Base-by-base conservation (phyloP, 371 early-diverging fungal species). In the Fennellomyces sp. region DNA sequence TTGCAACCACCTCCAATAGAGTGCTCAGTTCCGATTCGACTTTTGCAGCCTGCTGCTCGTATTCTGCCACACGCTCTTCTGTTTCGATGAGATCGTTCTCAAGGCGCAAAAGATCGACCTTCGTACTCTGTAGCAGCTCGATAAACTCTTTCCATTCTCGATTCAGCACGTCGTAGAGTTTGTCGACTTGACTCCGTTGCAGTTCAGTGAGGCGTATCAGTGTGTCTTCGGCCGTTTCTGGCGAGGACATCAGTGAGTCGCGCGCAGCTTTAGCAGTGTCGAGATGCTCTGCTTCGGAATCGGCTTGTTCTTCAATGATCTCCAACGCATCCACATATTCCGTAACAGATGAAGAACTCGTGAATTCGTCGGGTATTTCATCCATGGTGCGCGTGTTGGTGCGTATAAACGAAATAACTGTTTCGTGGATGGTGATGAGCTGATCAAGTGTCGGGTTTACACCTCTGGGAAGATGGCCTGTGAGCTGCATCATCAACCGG, bases 391-490 rank as follows among this genome's bases (percentile, higher is more conserved):
- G 60, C 1, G 72, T 71, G 51, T 75, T 65, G 7, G 69, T 72
- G 31, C 73, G 73, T 13, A 80, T 73, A 45, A 72, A 80, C 0
- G 74, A 68, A 8, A 73, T 38, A 2, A 77, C 61, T 4, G 73
- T 72, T 13, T 80, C 81, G 17, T 77, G 76, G 27, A 75, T 68
- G 2, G 72, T 68, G 21, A 80, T 50, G 1, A 80, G 56, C 30
- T 77, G 68, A 42, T 80, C 81, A 1, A 80, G 58, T 0, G 69
- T 47, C 0, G 78, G 72, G 52, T 80, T 72, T 0, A 80, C 78
- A 2, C 81, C 81, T 11, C 74, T 62, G 4, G 81, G 81, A 11
- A 80, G 48, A 51, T 77, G 76, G 3, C 81, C 81, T 7, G 81
- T 77, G 12, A 80, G 49, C 25, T 80, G 81, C 70, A 70, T 72